Percentiles rank a stretch among this genome's conserved stretches.
Conservation (phyloP, 176 grass and related monocot genomes). For the Puccinellia tenuiflora region DNA sequence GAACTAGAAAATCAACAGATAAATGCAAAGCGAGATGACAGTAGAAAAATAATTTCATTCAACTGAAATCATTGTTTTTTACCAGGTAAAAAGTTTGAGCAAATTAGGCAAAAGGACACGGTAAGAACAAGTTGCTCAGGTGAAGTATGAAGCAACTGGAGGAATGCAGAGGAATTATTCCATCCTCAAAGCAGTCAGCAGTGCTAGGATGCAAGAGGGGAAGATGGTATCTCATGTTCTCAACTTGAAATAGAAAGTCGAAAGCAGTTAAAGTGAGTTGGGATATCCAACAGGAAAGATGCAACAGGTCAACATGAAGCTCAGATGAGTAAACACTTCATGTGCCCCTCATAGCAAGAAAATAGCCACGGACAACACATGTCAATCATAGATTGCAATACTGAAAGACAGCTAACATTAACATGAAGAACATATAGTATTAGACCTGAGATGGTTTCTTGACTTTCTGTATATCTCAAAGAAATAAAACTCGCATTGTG, state of each 20-base stretch:
- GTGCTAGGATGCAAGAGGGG: not conserved
- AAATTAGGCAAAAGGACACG: not conserved
- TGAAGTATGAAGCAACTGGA: not conserved
- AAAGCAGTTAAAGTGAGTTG: not conserved
- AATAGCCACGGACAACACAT: not conserved
- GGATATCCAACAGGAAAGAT: not conserved
- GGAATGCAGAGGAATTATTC: not conserved
- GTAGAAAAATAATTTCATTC: not conserved
- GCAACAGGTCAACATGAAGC: constrained; percentile 2
- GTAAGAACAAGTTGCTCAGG: not conserved
- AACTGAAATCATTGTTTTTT: not conserved
- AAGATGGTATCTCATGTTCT: not conserved
- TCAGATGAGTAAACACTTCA: not conserved
- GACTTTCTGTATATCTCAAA: not conserved
- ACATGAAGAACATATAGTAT: not conserved
- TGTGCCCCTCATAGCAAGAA: not conserved
- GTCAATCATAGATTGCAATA: not conserved
- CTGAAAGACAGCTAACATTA: not conserved
- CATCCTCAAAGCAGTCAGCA: not conserved
- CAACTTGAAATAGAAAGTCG: not conserved
- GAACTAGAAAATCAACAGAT: not conserved
- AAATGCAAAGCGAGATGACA: not conserved
- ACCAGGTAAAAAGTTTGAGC: not conserved
- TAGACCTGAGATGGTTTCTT: not conserved
- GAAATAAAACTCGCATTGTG: not conserved